A percentile compares a stretch with the other conserved stretches of the same genome.
Evolutionary conservation across 192 early-diverging fungal species (phyloP).

Genomic region (Mortierella alpina): DNA sequence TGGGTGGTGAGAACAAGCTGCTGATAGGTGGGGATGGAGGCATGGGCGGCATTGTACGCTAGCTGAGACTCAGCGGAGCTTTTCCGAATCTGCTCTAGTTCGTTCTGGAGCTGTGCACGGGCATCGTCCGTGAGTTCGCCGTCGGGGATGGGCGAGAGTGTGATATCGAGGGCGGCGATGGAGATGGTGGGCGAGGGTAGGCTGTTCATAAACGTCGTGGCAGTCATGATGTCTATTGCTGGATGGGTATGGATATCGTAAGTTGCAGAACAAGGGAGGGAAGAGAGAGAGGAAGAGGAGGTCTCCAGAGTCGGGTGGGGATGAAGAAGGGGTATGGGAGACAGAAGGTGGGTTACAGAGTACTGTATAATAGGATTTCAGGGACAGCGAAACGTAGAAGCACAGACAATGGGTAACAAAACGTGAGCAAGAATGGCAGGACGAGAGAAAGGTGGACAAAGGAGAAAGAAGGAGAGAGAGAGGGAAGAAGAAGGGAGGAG

Average conservation of each 20-base stretch:
- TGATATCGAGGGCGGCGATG: constrained; percentile 7
- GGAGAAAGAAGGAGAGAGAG: constrained; percentile 3
- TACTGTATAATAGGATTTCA: not conserved
- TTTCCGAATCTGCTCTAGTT: constrained; percentile 34
- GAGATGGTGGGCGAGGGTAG: constrained; percentile 30
- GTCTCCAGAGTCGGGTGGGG: not conserved
- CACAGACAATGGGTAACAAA: not conserved
- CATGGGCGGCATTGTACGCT: constrained; percentile 47
- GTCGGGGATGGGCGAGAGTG: constrained; percentile 25
- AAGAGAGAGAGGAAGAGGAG: not conserved
- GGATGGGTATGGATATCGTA: constrained; percentile 3
- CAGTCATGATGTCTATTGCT: constrained; percentile 29
- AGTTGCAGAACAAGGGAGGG: not conserved
- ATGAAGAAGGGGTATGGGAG: not conserved
- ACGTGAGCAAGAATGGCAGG: not conserved
- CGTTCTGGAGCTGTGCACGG: constrained; percentile 37
- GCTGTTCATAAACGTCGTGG: constrained; percentile 34
- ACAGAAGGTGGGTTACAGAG: not conserved
- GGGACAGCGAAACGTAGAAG: no score
- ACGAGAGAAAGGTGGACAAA: not conserved
- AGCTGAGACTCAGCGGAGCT: constrained; percentile 26
- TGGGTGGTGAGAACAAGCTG: constrained; percentile 49
- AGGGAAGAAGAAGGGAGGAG: not conserved
- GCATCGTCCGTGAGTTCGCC: constrained; percentile 26
- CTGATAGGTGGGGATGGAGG: constrained; percentile 43